Percentiles rank a stretch among this genome's conserved stretches.
Conservation (phyloP, 352 stramenopile species). For the Phytopythium vexans region DNA sequence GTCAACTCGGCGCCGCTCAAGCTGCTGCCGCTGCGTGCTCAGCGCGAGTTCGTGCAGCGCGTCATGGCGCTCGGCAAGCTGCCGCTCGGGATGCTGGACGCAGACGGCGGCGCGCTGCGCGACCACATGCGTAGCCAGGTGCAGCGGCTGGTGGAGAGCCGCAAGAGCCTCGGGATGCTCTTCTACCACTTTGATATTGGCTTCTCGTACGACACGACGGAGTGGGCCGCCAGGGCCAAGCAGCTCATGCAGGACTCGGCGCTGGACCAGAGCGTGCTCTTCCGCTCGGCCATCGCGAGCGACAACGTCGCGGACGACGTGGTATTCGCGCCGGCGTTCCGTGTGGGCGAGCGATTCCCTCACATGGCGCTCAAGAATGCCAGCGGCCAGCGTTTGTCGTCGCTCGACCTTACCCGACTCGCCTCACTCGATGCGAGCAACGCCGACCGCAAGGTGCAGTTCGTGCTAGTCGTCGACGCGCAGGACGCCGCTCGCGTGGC, state of each 20-base stretch:
- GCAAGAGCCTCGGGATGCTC: constrained; percentile 72
- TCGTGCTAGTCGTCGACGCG: constrained; percentile 48
- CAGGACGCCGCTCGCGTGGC: constrained; percentile 19
- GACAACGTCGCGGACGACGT: constrained; percentile 7
- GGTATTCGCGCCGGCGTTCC: constrained; percentile 46
- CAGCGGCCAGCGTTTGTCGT: constrained; percentile 32
- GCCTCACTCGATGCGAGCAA: constrained; percentile 8
- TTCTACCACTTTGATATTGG: constrained; percentile 88
- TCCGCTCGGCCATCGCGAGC: constrained; percentile 16
- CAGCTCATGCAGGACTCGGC: constrained; percentile 59
- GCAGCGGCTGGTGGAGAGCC: constrained; percentile 47
- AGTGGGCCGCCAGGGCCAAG: constrained; percentile 40
- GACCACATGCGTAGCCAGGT: constrained; percentile 57
- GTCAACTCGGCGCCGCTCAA: constrained; percentile 69
- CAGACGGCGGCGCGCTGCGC: constrained; percentile 32
- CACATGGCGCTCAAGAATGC: constrained; percentile 50
- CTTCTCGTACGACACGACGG: constrained; percentile 62
- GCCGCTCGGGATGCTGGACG: constrained; percentile 54
- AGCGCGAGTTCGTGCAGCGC: constrained; percentile 61
- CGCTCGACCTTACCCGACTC: constrained; percentile 34
- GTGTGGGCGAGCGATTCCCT: constrained; percentile 58
- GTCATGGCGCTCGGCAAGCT: constrained; percentile 70
- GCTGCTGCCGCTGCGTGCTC: constrained; percentile 41
- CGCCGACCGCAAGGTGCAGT: constrained; percentile 31
- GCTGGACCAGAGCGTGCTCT: constrained; percentile 48